Conservation (phyloP, 257 asterid species). For the Ligustrum vulgare region DNA sequence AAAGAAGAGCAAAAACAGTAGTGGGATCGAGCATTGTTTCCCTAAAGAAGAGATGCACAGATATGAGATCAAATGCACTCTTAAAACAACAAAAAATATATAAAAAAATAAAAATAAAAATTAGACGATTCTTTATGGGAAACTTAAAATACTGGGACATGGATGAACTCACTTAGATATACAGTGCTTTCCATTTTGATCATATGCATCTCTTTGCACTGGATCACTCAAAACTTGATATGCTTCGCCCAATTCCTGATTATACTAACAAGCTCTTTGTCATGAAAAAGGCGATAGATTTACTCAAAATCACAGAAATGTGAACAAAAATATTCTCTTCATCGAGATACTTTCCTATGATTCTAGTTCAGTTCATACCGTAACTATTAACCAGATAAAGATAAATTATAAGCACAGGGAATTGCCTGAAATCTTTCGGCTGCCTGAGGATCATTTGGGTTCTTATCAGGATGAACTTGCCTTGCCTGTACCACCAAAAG, state of each 20-base stretch:
- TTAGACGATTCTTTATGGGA: not conserved
- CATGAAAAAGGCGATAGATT: not conserved
- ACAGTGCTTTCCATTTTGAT: conserved; percentile 71
- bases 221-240: conserved; percentile 92
- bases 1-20: conserved; percentile 85
- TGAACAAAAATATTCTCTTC: not conserved
- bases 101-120: no score
- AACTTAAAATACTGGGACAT: not conserved
- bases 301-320: not conserved
- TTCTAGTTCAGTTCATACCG: not conserved
- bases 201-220: conserved; percentile 68
- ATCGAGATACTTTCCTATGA: not conserved
- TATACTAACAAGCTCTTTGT: conserved; percentile 9
- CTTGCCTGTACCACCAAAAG: conserved; percentile 57
- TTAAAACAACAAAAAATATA: not conserved
- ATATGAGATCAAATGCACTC: not conserved
- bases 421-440: conserved; percentile 87
- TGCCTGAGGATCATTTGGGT: conserved; percentile 82
- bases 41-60: conserved; percentile 32
- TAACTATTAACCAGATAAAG: not conserved
- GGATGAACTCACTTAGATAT: conserved; percentile 57
- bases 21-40: conserved; percentile 92
- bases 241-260: conserved; percentile 85
- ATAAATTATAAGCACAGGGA: not conserved
- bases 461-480: conserved; percentile 94